Conservation (phyloP, 768 basidiomycete genomes). For the Agrocybe chaxingu region DNA sequence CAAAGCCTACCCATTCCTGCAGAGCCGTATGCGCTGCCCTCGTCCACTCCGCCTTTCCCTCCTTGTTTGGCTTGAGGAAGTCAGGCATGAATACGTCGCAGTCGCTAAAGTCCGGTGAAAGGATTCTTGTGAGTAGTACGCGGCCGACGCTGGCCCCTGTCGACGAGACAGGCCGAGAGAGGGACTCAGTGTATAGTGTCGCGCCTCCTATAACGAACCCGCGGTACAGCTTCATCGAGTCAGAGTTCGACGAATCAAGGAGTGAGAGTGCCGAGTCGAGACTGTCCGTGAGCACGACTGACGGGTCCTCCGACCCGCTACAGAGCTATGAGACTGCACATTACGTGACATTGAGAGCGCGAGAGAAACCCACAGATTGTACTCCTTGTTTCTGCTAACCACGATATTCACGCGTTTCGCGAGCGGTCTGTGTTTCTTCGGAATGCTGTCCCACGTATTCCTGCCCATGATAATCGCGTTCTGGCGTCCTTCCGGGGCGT, state of each 20-base stretch:
- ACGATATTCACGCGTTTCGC: constrained; percentile 75
- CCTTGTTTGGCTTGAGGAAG: constrained; percentile 45
- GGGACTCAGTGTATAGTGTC: constrained; percentile 70
- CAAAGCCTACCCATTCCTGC: constrained; percentile 75
- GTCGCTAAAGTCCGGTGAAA: constrained; percentile 67
- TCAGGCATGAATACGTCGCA: constrained; percentile 90
- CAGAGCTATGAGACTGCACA: neutral
- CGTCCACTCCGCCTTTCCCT: constrained; percentile 44
- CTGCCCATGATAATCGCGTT: constrained; percentile 95
- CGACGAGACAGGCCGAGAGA: constrained; percentile 35
- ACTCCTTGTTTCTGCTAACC: constrained; percentile 57
- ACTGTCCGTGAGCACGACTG: constrained; percentile 34
- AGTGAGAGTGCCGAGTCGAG: constrained; percentile 39
- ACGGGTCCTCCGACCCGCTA: constrained; percentile 19
- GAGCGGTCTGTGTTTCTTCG: constrained; percentile 78
- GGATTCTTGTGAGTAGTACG: constrained; percentile 82
- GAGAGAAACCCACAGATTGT: constrained; percentile 52
- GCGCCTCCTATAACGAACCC: constrained; percentile 93
- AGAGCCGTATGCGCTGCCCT: constrained; percentile 61
- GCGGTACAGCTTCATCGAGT: constrained; percentile 38
- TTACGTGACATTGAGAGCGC: neutral
- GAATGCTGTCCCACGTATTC: constrained; percentile 98
- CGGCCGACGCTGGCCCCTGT: constrained; percentile 61
- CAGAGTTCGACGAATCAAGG: constrained; percentile 22
- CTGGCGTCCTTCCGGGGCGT: constrained; percentile 45